Evolutionary conservation across 805 yeast species (phyloP), one percentile per base, ranked within the genome.

Genomic region (Sungouiozyma intestinalis): DNA sequence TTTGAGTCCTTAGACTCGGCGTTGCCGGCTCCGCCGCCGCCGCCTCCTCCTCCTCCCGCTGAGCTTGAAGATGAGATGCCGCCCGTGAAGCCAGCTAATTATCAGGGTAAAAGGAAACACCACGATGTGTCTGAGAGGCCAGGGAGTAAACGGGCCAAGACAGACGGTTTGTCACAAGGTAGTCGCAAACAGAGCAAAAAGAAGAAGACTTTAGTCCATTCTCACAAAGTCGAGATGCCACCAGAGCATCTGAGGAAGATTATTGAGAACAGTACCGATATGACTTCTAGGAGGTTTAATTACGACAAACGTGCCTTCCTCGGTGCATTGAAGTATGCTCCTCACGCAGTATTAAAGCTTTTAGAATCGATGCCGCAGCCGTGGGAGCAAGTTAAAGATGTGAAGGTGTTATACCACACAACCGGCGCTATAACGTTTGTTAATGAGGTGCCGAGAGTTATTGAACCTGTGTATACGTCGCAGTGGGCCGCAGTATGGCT

Each of bases 331-430:
- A 90, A 87, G 63, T 94, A 82, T 64, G 74, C 94, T 80, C 99
- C 99, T 0, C 97, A 90, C 64, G 96, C 98, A 0, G 74, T 87
- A 3, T 62, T 87, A 50, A 92, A 92, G 60, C 71, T 92, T 33
- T 57, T 92, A 33, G 98, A 92, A 54, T 87, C 86, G 55, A 90
- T 92, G 90, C 99, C 99, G 0, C 95, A 87, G 58, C 99, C 99
- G 1, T 92, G 99, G 99, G 97, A 92, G 59, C 74, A 77, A 40
- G 66, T 73, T 1, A 84, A 84, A 47, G 94, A 84, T 36, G 97
- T 92, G 17, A 77, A 74, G 44, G 97, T 90, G 5, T 62, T 90
- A 35, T 92, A 92, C 58, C 99, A 92, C 55, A 73, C 74, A 16
- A 77, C 92, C 0, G 98, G 98, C 19, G 97, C 98, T 13, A 81